A percentile compares a stretch with the other conserved stretches of the same genome.
These are phyloP conservation scores for Saccharomycopsis guyanensis DNA, from an alignment of 805 yeast genomes.

Conservation along the genomic window DNA sequence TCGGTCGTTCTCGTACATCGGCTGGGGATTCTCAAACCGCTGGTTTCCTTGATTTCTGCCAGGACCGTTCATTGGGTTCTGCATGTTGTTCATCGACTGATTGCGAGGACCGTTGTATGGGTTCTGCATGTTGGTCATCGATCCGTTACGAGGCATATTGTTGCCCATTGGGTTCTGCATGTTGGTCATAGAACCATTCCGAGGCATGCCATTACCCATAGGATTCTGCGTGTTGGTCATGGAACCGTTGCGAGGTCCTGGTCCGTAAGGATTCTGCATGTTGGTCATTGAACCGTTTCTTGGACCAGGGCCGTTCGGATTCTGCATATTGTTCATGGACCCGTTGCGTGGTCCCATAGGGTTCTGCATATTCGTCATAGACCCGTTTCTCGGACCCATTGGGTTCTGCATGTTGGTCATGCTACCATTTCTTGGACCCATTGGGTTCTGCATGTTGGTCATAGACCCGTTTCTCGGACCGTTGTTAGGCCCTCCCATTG, in stretches of 20 bases:
- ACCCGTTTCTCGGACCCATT: slow-evolving; percentile 9
- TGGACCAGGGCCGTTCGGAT: slow-evolving; percentile 1
- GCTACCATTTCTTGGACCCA: slow-evolving; percentile 4
- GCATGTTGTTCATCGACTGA: slow-evolving; percentile 12
- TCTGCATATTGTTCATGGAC: slow-evolving; percentile 7
- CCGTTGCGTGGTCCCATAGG: slow-evolving; percentile 8
- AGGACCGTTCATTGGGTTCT: slow-evolving; percentile 9
- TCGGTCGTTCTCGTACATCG: too few relatives aligned
- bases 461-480: slow-evolving; percentile 10
- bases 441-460: slow-evolving; percentile 12
- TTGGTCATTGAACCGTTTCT: slow-evolving; percentile 5
- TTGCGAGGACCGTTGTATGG: slow-evolving; percentile 15
- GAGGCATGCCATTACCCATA: slow-evolving; percentile 3
- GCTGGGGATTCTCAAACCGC: too few relatives aligned
- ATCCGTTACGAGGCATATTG: slow-evolving; percentile 12
- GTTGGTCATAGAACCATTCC: slow-evolving; percentile 16
- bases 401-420: slow-evolving; percentile 12
- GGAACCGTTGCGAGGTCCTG: slow-evolving; percentile 8
- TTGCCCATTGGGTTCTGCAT: slow-evolving; percentile 9
- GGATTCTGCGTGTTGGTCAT: slow-evolving; percentile 17
- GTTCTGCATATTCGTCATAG: slow-evolving; percentile 16
- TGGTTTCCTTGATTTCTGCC: not conserved
- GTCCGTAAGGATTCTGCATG: slow-evolving; percentile 9
- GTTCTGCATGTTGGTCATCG: slow-evolving; percentile 15
- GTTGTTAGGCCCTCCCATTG: slow-evolving; percentile 4